A percentile compares a stretch with the other conserved stretches of the same genome.
Conservation (phyloP, 345 rosid species). For the Pistacia integerrima region DNA sequence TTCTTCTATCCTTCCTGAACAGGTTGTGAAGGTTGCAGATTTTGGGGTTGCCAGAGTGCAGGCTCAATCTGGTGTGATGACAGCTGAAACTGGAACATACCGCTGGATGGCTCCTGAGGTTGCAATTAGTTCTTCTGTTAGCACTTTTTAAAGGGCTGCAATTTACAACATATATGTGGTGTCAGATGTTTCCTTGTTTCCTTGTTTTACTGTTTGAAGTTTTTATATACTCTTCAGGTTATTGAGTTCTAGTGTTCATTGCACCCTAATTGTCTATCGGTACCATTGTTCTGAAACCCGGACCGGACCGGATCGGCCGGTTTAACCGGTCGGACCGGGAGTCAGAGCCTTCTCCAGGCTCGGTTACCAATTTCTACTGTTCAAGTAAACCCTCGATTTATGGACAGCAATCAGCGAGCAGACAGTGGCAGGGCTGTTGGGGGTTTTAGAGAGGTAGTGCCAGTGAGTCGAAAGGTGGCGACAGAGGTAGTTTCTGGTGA, state of each 20-base stretch:
- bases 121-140: slow-evolving; percentile 19
- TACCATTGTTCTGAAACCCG: neutral
- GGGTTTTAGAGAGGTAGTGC: too few relatives aligned
- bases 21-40: slow-evolving; percentile 98
- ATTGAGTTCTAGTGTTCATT: neutral
- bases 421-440: too few relatives aligned
- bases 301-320: too few relatives aligned
- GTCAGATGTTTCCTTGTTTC: slow-evolving; percentile 26
- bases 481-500: too few relatives aligned
- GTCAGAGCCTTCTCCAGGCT: too few relatives aligned
- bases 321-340: too few relatives aligned
- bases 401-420: too few relatives aligned
- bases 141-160: slow-evolving; percentile 13
- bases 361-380: too few relatives aligned
- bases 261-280: neutral
- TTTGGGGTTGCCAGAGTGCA: slow-evolving; percentile 98
- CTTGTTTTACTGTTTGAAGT: neutral
- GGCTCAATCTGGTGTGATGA: slow-evolving; percentile 90
- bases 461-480: too few relatives aligned
- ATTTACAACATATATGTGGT: slow-evolving; percentile 9
- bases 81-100: slow-evolving; percentile 98
- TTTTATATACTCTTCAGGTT: slow-evolving; percentile 6
- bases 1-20: slow-evolving; percentile 17
- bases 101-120: slow-evolving; percentile 99
- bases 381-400: too few relatives aligned